Evolutionary conservation across 2,329 filamentous ascomycete species (phyloP), one percentile per base, ranked within the genome.

Genomic region (Cercospora beticola): DNA sequence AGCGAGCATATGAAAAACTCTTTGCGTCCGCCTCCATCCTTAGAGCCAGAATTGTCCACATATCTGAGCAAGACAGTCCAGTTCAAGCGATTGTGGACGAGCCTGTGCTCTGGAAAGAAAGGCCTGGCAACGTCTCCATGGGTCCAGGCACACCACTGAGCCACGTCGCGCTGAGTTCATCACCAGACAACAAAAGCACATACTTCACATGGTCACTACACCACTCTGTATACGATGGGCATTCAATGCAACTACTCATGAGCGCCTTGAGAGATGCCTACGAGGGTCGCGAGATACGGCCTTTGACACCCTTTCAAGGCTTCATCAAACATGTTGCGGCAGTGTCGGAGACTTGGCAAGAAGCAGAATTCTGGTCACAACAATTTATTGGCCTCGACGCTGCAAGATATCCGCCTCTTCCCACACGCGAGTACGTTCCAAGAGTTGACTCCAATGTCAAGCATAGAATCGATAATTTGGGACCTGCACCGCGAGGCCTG

Each of bases 191-290:
- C 54, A 56, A 21, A 9, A 40, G 21, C 9, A 30, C 46, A 9
- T 31, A 6, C 31, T 54, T 66, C 21, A 49, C 36, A 2, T 28
- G 36, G 40, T 36, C 58, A n/a, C n/a, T 62, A 6, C 64, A 66
- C 30, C 64, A 66, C 31, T 43, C 64, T 23, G 40, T 66, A 9
- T 66, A 61, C 26, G 64, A 66, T 23, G 64, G 40, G 2, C 58
- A 58, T 18, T 60, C 56, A 28, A 33, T 59, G 58, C 46, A 58
- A 33, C 10, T 62, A 10, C 33, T 66, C 16, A 21, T 66, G 12
- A 2, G 62, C 10, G 58, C 64, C 9, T 21, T 66, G 28, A 30
- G 54, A 26, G 46, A 66, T 5, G 30, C 31, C 18, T 66, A 66
- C 46, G 33, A 52, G 28, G 61, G 58, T 36, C 36, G 31, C 9